Evolutionary conservation across 129 eudicot genomes (phyloP), one percentile per base, ranked within the genome.

Genomic region (Flaveria trinervia): DNA sequence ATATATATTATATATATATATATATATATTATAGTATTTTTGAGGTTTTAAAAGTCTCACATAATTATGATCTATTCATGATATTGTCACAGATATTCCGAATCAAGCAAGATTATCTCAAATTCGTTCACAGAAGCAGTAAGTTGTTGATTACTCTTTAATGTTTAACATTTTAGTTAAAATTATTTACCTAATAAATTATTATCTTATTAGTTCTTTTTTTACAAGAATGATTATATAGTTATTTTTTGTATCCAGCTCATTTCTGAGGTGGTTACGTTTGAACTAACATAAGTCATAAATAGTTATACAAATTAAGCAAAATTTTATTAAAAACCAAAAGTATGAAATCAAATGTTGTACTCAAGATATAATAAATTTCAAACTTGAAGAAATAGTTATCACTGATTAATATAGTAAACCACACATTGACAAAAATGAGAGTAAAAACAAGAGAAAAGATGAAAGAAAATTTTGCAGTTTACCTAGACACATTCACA

Each of bases 31-130:
- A 76, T 12, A 26, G 33, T 30, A 8, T 28, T 50, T 49, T 51
- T 51, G 56, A 51, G 7, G 2, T 14, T 16, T 51, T 50, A 51
- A 2, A 11, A 14, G 10, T 22, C 6, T 18, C 5, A 20, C 52
- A 18, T 80, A 55, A 44, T 20, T 44, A 80, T 73, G 7, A 28
- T 56, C 4, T 28, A 3, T 51, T 62, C 25, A 45, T 73, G 65
- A 65, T 80, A 18, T 67, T 80, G 20, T 74, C 28, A 17, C 51
- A 80, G 84, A 80, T 95, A 77, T 89, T 95, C 75, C 90, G 99
- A 68, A 85, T 95, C 83, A 91, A 91, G 86, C 99, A 95, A 84
- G 97, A 95, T 33, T 91, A 91, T 78, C 97, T 87, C 68, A 95
- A 89, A 80, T 86, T 68, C 92, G 91, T 41, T 95, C 99, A 5